Conservation (phyloP, 2,329 filamentous ascomycete species). For the Fusarium albidum region DNA sequence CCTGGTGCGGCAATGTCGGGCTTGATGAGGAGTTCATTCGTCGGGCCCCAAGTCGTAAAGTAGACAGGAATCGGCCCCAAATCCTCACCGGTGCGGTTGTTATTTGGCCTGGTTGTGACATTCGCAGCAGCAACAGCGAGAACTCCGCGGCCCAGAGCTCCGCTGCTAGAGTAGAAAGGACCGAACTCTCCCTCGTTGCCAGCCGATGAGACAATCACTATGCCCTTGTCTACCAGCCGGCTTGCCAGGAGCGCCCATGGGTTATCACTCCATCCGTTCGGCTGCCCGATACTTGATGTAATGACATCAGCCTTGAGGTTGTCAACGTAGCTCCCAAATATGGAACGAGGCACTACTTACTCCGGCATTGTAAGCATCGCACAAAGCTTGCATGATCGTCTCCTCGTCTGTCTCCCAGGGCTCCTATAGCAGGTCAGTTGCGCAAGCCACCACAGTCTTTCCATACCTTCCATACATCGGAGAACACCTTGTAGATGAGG, state of each 20-base stretch:
- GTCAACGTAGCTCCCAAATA: not conserved
- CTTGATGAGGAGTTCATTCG: conserved; percentile 59
- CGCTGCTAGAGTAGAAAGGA: conserved; percentile 53
- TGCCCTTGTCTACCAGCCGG: conserved; percentile 52
- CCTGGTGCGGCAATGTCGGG: conserved; percentile 60
- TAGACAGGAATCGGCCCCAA: conserved; percentile 48
- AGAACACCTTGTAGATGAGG: conserved; percentile 55
- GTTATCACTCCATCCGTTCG: conserved; percentile 51
- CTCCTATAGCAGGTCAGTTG: conserved; percentile 23
- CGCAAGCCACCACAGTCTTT: not conserved
- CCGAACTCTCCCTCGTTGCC: conserved; percentile 60
- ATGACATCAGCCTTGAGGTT: conserved; percentile 51
- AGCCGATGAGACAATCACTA: conserved; percentile 59
- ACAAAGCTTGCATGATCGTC: conserved; percentile 47
- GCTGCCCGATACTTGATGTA: conserved; percentile 50
- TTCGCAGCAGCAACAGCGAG: conserved; percentile 49
- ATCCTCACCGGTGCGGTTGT: conserved; percentile 38
- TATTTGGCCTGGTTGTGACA: conserved; percentile 53
- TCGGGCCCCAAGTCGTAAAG: conserved; percentile 61
- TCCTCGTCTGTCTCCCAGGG: conserved; percentile 45
- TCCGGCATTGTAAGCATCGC: conserved; percentile 47
- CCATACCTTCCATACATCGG: conserved; percentile 35
- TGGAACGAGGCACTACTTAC: conserved; percentile 27
- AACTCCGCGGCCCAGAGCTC: conserved; percentile 45
- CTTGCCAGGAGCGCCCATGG: conserved; percentile 53